phyloP scores from a whole-genome alignment of 164 flowering plant species.

The Piper longum region DNA sequence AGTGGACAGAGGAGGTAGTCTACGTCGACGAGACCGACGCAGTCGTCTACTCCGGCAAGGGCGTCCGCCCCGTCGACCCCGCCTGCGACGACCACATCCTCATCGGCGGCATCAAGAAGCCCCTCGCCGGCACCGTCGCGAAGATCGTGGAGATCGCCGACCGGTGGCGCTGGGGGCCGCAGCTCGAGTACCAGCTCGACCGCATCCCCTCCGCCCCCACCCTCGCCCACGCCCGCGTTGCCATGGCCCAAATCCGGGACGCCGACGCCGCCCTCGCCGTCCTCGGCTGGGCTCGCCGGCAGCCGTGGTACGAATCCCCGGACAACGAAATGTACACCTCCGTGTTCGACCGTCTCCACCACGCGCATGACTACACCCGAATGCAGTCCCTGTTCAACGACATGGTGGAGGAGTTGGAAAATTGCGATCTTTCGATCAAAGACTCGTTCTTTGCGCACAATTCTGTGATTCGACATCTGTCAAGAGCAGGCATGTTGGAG shows the following conservation, averaged over 20 bases:
- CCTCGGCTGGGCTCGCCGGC: slow-evolving; percentile 80
- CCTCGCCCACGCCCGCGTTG: slow-evolving; percentile 53
- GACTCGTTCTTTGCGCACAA: slow-evolving; percentile 38
- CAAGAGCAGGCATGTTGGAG: slow-evolving; percentile 87
- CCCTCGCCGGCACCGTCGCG: slow-evolving; percentile 54
- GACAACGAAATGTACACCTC: slow-evolving; percentile 43
- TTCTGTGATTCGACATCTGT: slow-evolving; percentile 64
- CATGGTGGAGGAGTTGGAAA: slow-evolving; percentile 45
- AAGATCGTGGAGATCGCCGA: slow-evolving; percentile 76
- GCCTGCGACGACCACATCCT: slow-evolving; percentile 83
- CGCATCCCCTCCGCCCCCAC: slow-evolving; percentile 73
- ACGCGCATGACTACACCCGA: slow-evolving; percentile 49
- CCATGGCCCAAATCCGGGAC: slow-evolving; percentile 52
- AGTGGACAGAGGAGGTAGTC: slow-evolving; percentile 78
- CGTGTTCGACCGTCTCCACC: slow-evolving; percentile 61
- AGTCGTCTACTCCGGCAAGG: slow-evolving; percentile 63
- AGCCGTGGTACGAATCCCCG: slow-evolving; percentile 52
- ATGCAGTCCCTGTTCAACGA: slow-evolving; percentile 75
- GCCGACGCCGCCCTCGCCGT: slow-evolving; percentile 48
- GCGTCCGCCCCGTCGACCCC: slow-evolving; percentile 67
- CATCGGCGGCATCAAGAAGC: slow-evolving; percentile 74
- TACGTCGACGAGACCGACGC: slow-evolving; percentile 77
- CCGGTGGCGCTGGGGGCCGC: slow-evolving; percentile 99
- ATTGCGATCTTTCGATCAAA: slow-evolving; percentile 8
- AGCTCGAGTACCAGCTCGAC: slow-evolving; percentile 80